phyloP scores from a whole-genome alignment of 768 basidiomycete species.

The Rhodotorula taiwanensis region DNA sequence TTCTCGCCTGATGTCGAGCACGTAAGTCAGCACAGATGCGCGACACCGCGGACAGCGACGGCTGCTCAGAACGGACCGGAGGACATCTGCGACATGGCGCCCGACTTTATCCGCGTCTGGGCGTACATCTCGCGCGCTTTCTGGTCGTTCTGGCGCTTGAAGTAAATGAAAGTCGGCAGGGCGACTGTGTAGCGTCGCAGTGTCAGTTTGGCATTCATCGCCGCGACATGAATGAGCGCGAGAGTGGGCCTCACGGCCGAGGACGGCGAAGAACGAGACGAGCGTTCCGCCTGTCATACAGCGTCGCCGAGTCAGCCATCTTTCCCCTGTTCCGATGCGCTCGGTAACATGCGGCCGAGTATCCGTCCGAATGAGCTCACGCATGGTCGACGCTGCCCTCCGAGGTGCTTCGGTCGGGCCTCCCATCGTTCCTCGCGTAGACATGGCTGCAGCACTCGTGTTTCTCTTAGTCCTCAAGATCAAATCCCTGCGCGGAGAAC shows the following conservation, averaged over 20 bases:
- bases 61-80: conserved; percentile 5
- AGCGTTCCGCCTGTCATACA: conserved; percentile 17
- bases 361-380: not conserved
- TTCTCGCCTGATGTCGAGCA: conserved; percentile 21
- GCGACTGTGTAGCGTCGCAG: not conserved
- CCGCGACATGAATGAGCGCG: not conserved
- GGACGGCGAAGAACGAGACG: conserved; percentile 14
- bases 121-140: conserved; percentile 22
- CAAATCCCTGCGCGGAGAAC: too few species aligned
- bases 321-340: too few species aligned
- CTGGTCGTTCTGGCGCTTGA: conserved; percentile 24
- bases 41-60: too few species aligned
- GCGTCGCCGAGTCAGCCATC: too few species aligned
- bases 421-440: not conserved
- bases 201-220: not conserved
- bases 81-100: conserved; percentile 13
- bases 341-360: too few species aligned
- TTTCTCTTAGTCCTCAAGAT: too few species aligned
- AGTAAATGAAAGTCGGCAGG: conserved; percentile 22
- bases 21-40: too few species aligned
- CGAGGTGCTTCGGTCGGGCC: conserved; percentile 19
- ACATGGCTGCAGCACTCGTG: too few species aligned
- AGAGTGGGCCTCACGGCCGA: conserved; percentile 14
- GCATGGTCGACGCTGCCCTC: conserved; percentile 13
- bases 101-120: conserved; percentile 10